Conservation (phyloP, 228 moss, liverwort and hornwort genomes). For the Sphagnum magellanicum region DNA sequence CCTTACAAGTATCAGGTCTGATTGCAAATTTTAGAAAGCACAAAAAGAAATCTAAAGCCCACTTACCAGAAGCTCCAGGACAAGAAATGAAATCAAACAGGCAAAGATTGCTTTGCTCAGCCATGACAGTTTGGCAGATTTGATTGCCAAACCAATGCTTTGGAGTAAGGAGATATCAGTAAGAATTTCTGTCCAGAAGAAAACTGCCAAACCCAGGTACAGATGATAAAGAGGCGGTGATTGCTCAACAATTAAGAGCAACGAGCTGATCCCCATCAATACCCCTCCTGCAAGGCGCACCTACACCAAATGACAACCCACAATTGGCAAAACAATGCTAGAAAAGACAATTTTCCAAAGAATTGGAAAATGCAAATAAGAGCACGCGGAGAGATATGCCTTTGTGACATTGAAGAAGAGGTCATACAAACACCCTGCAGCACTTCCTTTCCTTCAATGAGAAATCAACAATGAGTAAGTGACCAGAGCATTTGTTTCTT, state of each 20-base stretch:
- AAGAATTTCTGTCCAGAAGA: slow-evolving; percentile 87
- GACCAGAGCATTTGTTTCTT: background rate
- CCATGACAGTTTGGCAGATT: slow-evolving; percentile 48
- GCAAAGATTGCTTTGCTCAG: slow-evolving; percentile 40
- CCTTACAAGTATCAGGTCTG: background rate
- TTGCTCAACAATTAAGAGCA: slow-evolving; percentile 60
- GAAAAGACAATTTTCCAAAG: background rate
- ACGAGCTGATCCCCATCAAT: slow-evolving; percentile 62
- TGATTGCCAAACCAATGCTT: slow-evolving; percentile 32
- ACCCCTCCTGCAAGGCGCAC: slow-evolving; percentile 79
- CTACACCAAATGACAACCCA: slow-evolving; percentile 41
- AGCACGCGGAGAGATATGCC: background rate
- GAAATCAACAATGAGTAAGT: too few species aligned
- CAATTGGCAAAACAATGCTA: slow-evolving; percentile 7
- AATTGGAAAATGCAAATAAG: background rate
- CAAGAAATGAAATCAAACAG: slow-evolving; percentile 41
- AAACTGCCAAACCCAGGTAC: slow-evolving; percentile 79
- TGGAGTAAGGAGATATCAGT: slow-evolving; percentile 37
- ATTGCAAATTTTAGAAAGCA: background rate
- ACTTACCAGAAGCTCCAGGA: slow-evolving; percentile 89
- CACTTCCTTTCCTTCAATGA: background rate
- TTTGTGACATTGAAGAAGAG: background rate
- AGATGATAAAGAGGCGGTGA: slow-evolving; percentile 83
- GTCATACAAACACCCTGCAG: background rate
- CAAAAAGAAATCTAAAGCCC: background rate